phyloP scores from a whole-genome alignment of 1,284 basidiomycete species.

The Ganoderma lucidum region DNA sequence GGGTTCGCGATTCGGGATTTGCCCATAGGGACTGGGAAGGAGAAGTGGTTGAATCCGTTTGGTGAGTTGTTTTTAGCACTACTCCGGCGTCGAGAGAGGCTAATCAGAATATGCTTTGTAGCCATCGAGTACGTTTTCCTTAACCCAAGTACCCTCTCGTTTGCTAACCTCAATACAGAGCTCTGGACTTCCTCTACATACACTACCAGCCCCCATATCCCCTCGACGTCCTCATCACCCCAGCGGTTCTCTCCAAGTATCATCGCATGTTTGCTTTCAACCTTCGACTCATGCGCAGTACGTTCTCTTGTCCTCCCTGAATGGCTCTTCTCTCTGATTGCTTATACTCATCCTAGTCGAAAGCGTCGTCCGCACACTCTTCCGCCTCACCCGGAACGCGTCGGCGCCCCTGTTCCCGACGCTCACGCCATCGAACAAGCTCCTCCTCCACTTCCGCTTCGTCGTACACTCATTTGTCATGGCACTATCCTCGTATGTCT shows the following conservation, averaged over 20 bases:
- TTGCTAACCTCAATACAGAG: conserved; percentile 49
- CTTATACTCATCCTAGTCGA: conserved; percentile 59
- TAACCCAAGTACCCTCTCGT: not conserved
- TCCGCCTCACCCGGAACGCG: conserved; percentile 61
- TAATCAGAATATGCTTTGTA: conserved; percentile 37
- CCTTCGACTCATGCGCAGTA: conserved; percentile 80
- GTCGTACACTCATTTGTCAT: conserved; percentile 74
- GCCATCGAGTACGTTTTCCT: conserved; percentile 63
- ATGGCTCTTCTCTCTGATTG: not conserved
- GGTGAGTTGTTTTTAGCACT: conserved; percentile 53
- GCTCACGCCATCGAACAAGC: conserved; percentile 56
- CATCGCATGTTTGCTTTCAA: conserved; percentile 83
- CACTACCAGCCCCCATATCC: conserved; percentile 84
- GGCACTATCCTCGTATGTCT: conserved; percentile 72
- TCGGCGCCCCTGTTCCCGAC: conserved; percentile 66
- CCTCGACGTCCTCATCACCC: conserved; percentile 74
- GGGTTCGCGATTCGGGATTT: conserved; percentile 85
- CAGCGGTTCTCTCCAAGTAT: conserved; percentile 80
- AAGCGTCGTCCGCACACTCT: conserved; percentile 71
- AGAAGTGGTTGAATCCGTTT: conserved; percentile 81
- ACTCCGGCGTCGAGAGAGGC: not conserved
- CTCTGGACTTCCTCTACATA: conserved; percentile 88
- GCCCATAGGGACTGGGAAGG: conserved; percentile 65
- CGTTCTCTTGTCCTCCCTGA: conserved; percentile 22
- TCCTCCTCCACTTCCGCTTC: conserved; percentile 76